These are phyloP conservation scores for Jacaranda mimosifolia DNA, from an alignment of 257 asterid species.

Conservation along the genomic window DNA sequence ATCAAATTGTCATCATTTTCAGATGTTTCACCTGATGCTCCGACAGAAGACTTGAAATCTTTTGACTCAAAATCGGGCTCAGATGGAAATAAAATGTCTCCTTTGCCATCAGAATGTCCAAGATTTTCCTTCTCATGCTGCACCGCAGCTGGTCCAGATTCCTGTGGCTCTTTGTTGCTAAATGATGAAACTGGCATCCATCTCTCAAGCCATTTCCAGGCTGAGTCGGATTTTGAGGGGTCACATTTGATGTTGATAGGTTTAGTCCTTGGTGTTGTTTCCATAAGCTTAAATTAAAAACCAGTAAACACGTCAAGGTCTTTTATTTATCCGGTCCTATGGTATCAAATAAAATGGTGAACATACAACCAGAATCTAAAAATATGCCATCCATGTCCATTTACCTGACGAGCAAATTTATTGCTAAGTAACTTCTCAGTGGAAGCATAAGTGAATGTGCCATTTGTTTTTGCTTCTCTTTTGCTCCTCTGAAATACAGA, in stretches of 20 bases:
- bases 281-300: constrained; percentile 56
- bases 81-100: constrained; percentile 26
- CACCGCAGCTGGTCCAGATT: constrained; percentile 27
- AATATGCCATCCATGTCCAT: neutral
- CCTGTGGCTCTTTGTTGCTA: constrained; percentile 36
- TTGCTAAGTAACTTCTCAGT: constrained; percentile 68
- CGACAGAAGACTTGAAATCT: neutral
- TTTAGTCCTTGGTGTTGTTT: constrained; percentile 58
- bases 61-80: neutral
- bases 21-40: constrained; percentile 18
- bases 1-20: constrained; percentile 30
- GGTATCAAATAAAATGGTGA: neutral
- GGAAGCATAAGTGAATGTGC: constrained; percentile 42
- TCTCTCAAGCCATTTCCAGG: constrained; percentile 86
- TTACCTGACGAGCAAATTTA: constrained; percentile 72
- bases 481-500: constrained; percentile 44
- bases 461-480: constrained; percentile 36
- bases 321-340: neutral
- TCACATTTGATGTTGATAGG: constrained; percentile 68
- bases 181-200: constrained; percentile 69
- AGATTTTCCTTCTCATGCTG: constrained; percentile 27
- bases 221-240: constrained; percentile 67
- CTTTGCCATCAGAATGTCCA: constrained; percentile 23
- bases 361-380: constrained; percentile 20
- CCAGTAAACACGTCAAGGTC: constrained; percentile 23